Evolutionary conservation across 2,329 filamentous ascomycete species (phyloP).

Genomic region (Talaromyces islandicus): DNA sequence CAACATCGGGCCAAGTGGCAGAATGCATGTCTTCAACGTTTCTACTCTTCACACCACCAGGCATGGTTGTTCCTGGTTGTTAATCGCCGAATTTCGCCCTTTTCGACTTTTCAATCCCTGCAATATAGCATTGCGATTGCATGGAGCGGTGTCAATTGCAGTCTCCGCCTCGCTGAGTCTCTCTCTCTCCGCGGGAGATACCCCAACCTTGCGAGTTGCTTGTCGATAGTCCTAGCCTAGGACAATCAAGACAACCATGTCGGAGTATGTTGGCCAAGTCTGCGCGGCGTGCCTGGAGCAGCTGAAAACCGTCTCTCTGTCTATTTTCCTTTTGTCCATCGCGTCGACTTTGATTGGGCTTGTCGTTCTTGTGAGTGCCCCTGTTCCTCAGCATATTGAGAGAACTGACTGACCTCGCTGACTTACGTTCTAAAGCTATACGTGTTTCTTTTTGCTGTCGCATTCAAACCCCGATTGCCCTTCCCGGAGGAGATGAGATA

Average conservation of each 20-base stretch:
- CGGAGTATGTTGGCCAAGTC: slow-evolving; percentile 4
- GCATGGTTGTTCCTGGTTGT: neutral
- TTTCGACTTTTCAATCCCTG: neutral
- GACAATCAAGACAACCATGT: slow-evolving; percentile 1
- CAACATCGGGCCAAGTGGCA: slow-evolving; percentile 8
- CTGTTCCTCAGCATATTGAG: neutral
- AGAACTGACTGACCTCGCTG: neutral
- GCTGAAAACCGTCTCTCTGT: slow-evolving; percentile 3
- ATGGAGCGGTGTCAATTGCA: slow-evolving; percentile 6
- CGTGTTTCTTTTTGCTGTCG: slow-evolving; percentile 64
- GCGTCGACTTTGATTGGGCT: neutral
- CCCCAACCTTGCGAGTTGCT: neutral
- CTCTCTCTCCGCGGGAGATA: slow-evolving; percentile 5
- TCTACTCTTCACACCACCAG: neutral
- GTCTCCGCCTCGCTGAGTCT: slow-evolving; percentile 7
- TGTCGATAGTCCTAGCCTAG: neutral
- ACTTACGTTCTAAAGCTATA: slow-evolving; percentile 36
- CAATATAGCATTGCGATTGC: neutral
- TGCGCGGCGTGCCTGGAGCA: slow-evolving; percentile 5
- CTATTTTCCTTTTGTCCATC: slow-evolving; percentile 3
- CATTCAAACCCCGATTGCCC: slow-evolving; percentile 71
- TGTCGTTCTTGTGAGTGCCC: slow-evolving; percentile 7
- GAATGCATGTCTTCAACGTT: neutral
- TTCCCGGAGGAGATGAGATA: slow-evolving; percentile 79
- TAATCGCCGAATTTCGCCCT: neutral